These are phyloP conservation scores for Malus hybrid DNA, from an alignment of 331 rosid genomes.

Conservation along the genomic window DNA sequence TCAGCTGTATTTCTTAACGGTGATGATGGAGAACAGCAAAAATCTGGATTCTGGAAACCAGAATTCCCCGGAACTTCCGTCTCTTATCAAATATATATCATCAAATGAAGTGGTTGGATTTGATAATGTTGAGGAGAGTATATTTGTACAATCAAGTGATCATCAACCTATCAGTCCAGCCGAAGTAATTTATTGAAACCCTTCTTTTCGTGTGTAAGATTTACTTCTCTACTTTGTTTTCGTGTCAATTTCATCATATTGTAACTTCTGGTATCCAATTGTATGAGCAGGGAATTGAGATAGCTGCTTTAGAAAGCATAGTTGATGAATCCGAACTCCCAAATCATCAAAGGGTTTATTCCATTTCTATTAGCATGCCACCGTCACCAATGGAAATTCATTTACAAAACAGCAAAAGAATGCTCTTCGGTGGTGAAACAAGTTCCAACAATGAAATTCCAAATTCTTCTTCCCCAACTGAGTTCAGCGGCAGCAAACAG, in stretches of 20 bases:
- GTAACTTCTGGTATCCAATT: not conserved
- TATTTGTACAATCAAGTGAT: not conserved
- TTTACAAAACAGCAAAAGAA: conserved; percentile 20
- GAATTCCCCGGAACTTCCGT: conserved; percentile 41
- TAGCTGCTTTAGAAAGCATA: conserved; percentile 10
- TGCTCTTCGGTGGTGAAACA: conserved; percentile 16
- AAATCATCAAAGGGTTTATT: conserved; percentile 38
- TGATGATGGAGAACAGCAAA: conserved; percentile 34
- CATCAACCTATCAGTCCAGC: conserved; percentile 18
- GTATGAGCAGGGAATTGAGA: conserved; percentile 33
- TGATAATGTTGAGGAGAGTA: conserved; percentile 28
- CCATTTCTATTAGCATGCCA: conserved; percentile 78
- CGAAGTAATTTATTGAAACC: conserved; percentile 26
- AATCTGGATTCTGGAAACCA: conserved; percentile 17
- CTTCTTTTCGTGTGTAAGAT: not conserved
- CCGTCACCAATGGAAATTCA: conserved; percentile 29
- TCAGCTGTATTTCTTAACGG: conserved; percentile 15
- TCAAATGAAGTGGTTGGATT: conserved; percentile 54
- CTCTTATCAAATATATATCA: conserved; percentile 53
- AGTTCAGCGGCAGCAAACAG: conserved; percentile 5
- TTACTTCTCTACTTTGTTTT: no score
- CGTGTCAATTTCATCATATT: no score
- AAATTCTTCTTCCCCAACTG: conserved; percentile 1
- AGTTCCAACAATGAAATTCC: not conserved
- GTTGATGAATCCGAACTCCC: conserved; percentile 19